Evolutionary conservation across 805 yeast species (phyloP).

Genomic region (Myxozyma nipponensis): DNA sequence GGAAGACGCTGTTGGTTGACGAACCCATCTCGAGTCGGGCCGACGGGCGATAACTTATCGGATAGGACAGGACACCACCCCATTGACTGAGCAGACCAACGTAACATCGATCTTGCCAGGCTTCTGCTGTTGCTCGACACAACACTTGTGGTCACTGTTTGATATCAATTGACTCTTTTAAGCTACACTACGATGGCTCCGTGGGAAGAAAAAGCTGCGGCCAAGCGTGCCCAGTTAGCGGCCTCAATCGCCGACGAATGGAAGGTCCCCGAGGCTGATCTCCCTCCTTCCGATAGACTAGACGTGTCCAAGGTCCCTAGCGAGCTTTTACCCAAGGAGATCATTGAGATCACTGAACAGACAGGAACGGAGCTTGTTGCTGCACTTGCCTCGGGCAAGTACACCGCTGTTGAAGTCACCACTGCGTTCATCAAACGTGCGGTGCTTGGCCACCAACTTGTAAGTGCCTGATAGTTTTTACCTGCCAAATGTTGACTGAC

Average conservation of each 20-base stretch:
- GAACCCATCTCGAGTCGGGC: too few relatives aligned
- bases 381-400: conserved; percentile 34
- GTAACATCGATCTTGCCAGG: too few relatives aligned
- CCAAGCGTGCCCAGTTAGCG: conserved; percentile 25
- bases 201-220: conserved; percentile 27
- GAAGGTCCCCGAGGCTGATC: conserved; percentile 26
- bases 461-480: conserved; percentile 35
- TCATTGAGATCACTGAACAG: conserved; percentile 31
- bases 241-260: conserved; percentile 28
- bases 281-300: conserved; percentile 25
- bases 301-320: conserved; percentile 29
- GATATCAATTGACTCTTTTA: too few relatives aligned
- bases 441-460: conserved; percentile 54
- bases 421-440: conserved; percentile 58
- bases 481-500: conserved; percentile 16
- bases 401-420: conserved; percentile 46
- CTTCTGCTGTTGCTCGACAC: too few relatives aligned
- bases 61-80: too few relatives aligned
- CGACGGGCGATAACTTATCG: too few relatives aligned
- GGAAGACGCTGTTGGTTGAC: too few relatives aligned
- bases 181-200: conserved; percentile 3
- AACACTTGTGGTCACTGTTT: too few relatives aligned
- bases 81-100: too few relatives aligned
- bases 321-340: conserved; percentile 26
- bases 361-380: conserved; percentile 29